Evolutionary conservation across 1,284 basidiomycete genomes (phyloP).

Genomic region (Cryptococcus floricola): DNA sequence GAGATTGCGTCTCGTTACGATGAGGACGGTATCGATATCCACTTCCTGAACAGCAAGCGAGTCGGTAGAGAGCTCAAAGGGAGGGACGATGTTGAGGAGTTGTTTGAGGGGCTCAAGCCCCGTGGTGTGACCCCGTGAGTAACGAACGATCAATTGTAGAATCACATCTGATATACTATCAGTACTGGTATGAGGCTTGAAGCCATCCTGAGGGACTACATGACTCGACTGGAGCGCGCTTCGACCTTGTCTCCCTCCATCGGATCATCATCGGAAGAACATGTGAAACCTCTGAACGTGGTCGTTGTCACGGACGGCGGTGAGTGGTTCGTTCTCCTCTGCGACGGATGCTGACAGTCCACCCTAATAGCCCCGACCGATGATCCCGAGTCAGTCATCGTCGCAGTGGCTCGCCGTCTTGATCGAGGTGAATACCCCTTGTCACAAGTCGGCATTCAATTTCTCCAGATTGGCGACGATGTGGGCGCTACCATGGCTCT

Average conservation of each 20-base stretch:
- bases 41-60: slow-evolving; percentile 46
- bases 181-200: slow-evolving; percentile 40
- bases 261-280: slow-evolving; percentile 6
- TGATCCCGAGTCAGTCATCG: slow-evolving; percentile 37
- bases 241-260: slow-evolving; percentile 10
- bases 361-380: slow-evolving; percentile 32
- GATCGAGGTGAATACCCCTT: slow-evolving; percentile 45
- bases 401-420: slow-evolving; percentile 32
- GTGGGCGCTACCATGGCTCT: slow-evolving; percentile 34
- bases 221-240: slow-evolving; percentile 35
- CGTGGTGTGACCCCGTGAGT: slow-evolving; percentile 42
- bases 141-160: neutral
- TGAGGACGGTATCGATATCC: slow-evolving; percentile 44
- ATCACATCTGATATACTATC: neutral
- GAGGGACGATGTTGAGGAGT: slow-evolving; percentile 42
- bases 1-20: slow-evolving; percentile 38
- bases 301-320: slow-evolving; percentile 44
- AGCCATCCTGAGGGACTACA: slow-evolving; percentile 43
- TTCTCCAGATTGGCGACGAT: slow-evolving; percentile 47
- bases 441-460: slow-evolving; percentile 47
- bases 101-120: slow-evolving; percentile 43
- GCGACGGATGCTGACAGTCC: slow-evolving; percentile 12
- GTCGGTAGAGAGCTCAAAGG: slow-evolving; percentile 42
- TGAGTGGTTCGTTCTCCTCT: slow-evolving; percentile 13
- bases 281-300: slow-evolving; percentile 42